Base-by-base conservation (phyloP, 2,329 filamentous ascomycete species). In the Penicillium sp. region DNA sequence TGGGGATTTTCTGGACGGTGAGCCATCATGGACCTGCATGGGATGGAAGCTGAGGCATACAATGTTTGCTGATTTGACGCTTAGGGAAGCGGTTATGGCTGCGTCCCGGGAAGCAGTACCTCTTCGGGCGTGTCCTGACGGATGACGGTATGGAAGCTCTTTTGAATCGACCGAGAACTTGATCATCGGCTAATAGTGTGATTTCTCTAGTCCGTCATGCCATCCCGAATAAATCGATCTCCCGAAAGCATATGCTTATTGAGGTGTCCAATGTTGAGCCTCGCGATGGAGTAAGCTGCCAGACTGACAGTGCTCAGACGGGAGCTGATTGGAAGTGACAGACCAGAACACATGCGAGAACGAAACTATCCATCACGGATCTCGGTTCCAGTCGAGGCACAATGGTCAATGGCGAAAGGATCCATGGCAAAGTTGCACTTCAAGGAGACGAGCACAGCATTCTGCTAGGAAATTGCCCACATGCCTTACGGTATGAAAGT, bases 341-440 rank as follows among this genome's bases (percentile, higher is more conserved):
- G 86, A 83, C 85, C 60, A 84, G 86, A 59, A 78, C 90, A 14
- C 82, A 85, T 59, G 83, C 82, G 42, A 86, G 89, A 61, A 92
- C 92, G 1, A 82, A 81, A 54, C 76, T 98, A 56, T 89, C 83
- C 4, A 81, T 98, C 57, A 88, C 88, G 65, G 95, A 98, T 69
- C 81, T 90, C 63, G 82, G 86, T n/a, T 95, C 92, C 4, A 96
- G 96, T 71, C 87, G 89, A 63, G 94, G 95, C 12, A 96, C 93
- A 0, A 80, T 83, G 3, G 80, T 98, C 57, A 90, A 97, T 71
- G 91, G 87, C 5, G 82, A 85, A 47, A 85, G 86, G 68, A 85
- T 93, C 63, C 87, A 87, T 65, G 88, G 87, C 25, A 79, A 84
- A 57, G 84, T 81, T 49, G 81, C 83, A 10, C 74, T 93, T n/a